Conservation (phyloP, 768 basidiomycete genomes). For the Phanerodontia chrysosporium region DNA sequence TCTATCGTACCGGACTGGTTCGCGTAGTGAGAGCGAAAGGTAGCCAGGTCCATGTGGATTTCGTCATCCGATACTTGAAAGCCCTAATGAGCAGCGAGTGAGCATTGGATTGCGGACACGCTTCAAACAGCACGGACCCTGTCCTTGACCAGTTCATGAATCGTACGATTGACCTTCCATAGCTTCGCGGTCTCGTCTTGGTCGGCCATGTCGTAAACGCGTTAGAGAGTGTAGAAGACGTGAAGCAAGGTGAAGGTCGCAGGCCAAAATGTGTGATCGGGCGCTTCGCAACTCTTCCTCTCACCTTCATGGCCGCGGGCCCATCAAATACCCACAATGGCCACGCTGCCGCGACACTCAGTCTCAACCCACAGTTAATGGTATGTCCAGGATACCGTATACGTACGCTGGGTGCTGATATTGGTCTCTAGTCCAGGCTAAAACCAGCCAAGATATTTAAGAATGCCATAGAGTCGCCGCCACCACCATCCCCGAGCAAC, state of each 20-base stretch:
- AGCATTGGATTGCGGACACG: slow-evolving; percentile 9
- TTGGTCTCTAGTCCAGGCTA: slow-evolving; percentile 39
- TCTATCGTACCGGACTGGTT: slow-evolving; percentile 75
- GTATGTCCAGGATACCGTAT: slow-evolving; percentile 8
- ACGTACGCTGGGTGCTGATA: background rate
- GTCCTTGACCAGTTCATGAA: slow-evolving; percentile 94
- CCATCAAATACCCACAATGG: slow-evolving; percentile 4
- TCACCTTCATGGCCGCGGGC: slow-evolving; percentile 1
- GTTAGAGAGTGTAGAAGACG: slow-evolving; percentile 1
- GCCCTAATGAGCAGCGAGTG: slow-evolving; percentile 53
- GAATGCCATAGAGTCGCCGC: slow-evolving; percentile 60
- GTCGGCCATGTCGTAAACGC: slow-evolving; percentile 53
- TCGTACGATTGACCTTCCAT: slow-evolving; percentile 95
- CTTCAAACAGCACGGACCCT: slow-evolving; percentile 52
- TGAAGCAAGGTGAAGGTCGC: slow-evolving; percentile 4
- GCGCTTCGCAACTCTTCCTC: slow-evolving; percentile 4
- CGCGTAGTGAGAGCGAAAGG: slow-evolving; percentile 73
- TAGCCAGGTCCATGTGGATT: slow-evolving; percentile 79
- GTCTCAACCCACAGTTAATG: slow-evolving; percentile 28
- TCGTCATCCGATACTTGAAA: slow-evolving; percentile 94
- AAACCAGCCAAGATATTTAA: slow-evolving; percentile 92
- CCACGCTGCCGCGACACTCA: slow-evolving; percentile 14
- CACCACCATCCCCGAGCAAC: slow-evolving; percentile 43
- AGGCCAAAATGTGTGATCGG: slow-evolving; percentile 8
- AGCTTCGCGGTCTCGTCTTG: slow-evolving; percentile 80